A percentile compares a stretch with the other conserved stretches of the same genome.
Conservation (phyloP, 179 eudicot genomes). For the Actinidia arguta region DNA sequence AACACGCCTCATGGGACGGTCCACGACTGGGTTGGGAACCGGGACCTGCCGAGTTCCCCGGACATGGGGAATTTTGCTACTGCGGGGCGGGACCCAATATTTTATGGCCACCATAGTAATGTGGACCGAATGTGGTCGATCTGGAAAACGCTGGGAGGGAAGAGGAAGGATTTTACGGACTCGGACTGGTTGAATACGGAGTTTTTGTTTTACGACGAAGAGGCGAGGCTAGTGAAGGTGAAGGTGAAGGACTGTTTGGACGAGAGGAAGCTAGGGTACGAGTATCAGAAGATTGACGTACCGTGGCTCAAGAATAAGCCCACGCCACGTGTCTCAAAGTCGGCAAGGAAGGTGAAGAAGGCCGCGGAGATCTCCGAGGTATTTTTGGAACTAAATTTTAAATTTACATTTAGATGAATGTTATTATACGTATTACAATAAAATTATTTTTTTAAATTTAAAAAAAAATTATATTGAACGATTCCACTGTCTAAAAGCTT, state of each 20-base stretch:
- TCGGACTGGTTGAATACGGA: slow-evolving; percentile 63
- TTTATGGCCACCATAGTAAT: slow-evolving; percentile 73
- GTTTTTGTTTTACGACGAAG: slow-evolving; percentile 79
- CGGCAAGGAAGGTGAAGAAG: not conserved
- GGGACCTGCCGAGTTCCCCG: slow-evolving; percentile 55
- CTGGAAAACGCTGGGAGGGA: slow-evolving; percentile 67
- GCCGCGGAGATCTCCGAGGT: slow-evolving; percentile 15
- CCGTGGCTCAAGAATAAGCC: slow-evolving; percentile 68
- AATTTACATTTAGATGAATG: no score
- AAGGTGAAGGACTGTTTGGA: slow-evolving; percentile 67
- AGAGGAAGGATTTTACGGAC: slow-evolving; percentile 54
- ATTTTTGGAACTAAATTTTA: not conserved
- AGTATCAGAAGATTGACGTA: slow-evolving; percentile 59
- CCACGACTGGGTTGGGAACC: slow-evolving; percentile 78
- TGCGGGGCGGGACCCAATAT: slow-evolving; percentile 78
- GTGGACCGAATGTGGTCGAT: slow-evolving; percentile 77
- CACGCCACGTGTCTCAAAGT: slow-evolving; percentile 35
- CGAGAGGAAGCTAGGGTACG: slow-evolving; percentile 57
- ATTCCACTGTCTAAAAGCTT: no score
- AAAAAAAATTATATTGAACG: no score
- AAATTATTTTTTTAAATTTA: no score
- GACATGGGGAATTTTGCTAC: slow-evolving; percentile 92
- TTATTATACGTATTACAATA: no score
- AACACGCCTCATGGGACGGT: slow-evolving; percentile 69
- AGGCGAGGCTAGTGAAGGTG: slow-evolving; percentile 59